These are phyloP conservation scores for Alternaria conjuncta DNA, from an alignment of 2,329 filamentous ascomycete genomes.

Conservation along the genomic window DNA sequence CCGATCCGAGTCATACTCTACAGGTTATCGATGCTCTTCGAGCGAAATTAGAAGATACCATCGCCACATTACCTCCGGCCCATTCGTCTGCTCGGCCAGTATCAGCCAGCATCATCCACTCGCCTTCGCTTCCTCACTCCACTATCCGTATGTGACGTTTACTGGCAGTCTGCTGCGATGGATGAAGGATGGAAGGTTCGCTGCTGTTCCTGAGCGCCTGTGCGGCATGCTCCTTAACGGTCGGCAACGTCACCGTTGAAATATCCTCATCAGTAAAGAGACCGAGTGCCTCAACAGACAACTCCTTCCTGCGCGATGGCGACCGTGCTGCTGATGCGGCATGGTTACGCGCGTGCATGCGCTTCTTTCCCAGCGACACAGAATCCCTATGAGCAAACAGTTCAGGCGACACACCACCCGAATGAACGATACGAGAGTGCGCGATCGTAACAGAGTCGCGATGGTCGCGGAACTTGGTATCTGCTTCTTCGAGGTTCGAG, in stretches of 20 bases:
- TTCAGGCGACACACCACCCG: constrained; percentile 24
- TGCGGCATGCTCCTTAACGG: constrained; percentile 14
- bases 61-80: not conserved
- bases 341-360: constrained; percentile 32
- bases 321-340: constrained; percentile 1
- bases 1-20: not conserved
- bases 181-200: constrained; percentile 13
- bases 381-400: constrained; percentile 33
- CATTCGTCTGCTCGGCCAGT: not conserved
- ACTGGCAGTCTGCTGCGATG: not conserved
- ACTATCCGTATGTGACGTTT: constrained; percentile 25
- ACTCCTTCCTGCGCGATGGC: not conserved
- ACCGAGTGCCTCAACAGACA: not conserved
- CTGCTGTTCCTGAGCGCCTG: constrained; percentile 15
- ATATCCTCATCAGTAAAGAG: constrained; percentile 1
- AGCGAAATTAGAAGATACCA: not conserved
- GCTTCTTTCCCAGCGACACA: constrained; percentile 32
- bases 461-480: constrained; percentile 38
- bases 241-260: not conserved
- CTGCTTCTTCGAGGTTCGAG: constrained; percentile 38
- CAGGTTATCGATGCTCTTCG: not conserved
- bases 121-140: constrained; percentile 11
- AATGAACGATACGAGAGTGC: constrained; percentile 30
- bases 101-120: not conserved
- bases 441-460: constrained; percentile 42